Evolutionary conservation across 1,284 basidiomycete genomes (phyloP).

Genomic region (Ustilago nuda): DNA sequence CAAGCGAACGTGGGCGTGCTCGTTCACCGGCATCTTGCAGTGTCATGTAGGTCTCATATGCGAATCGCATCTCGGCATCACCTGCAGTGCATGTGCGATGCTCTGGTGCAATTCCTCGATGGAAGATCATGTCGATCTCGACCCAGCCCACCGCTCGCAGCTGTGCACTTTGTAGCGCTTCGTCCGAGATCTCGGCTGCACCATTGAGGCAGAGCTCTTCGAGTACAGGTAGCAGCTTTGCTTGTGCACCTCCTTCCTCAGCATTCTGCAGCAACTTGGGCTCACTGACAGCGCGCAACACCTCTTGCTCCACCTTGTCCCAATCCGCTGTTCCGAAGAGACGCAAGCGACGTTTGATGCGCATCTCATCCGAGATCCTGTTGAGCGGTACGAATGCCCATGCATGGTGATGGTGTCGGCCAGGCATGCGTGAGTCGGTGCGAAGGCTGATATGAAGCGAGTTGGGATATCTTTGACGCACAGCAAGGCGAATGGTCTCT

Average conservation of each 20-base stretch:
- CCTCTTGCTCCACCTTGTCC: slow-evolving; percentile 56
- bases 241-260: slow-evolving; percentile 5
- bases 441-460: slow-evolving; percentile 53
- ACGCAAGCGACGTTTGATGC: slow-evolving; percentile 34
- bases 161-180: slow-evolving; percentile 26
- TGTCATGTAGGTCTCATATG: slow-evolving; percentile 55
- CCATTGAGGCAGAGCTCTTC: slow-evolving; percentile 50
- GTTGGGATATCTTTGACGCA: slow-evolving; percentile 49
- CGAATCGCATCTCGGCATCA: slow-evolving; percentile 60
- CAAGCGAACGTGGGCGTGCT: slow-evolving; percentile 33
- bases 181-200: slow-evolving; percentile 24
- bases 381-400: slow-evolving; percentile 55
- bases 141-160: slow-evolving; percentile 52
- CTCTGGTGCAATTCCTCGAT: slow-evolving; percentile 54
- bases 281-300: slow-evolving; percentile 44
- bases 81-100: slow-evolving; percentile 52
- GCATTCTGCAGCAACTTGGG: slow-evolving; percentile 28
- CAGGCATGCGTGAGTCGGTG: slow-evolving; percentile 56
- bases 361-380: slow-evolving; percentile 51
- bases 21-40: slow-evolving; percentile 54
- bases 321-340: slow-evolving; percentile 51
- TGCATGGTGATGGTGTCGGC: slow-evolving; percentile 49
- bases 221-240: slow-evolving; percentile 45
- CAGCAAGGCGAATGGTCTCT: slow-evolving; percentile 42
- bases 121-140: slow-evolving; percentile 58